Conservation (phyloP, 192 early-diverging fungal genomes). For the Umbelopsis vinacea region DNA sequence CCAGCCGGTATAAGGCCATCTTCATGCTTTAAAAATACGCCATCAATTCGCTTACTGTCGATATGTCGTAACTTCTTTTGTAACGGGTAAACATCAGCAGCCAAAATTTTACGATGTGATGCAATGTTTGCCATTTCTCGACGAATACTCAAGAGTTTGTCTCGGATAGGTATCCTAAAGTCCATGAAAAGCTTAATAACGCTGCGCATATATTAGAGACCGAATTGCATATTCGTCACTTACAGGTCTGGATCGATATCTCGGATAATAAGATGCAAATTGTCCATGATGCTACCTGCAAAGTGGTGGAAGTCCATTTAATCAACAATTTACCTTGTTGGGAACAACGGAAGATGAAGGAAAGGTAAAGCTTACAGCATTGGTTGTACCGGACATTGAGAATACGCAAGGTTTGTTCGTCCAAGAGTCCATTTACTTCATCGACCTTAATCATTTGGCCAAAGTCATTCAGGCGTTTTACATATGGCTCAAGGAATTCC, state of each 20-base stretch:
- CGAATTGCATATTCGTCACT: not conserved
- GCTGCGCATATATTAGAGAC: not conserved
- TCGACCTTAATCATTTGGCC: constrained; percentile 61
- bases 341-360: not conserved
- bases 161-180: constrained; percentile 59
- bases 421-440: constrained; percentile 43
- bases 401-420: constrained; percentile 47
- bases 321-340: not conserved
- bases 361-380: constrained; percentile 32
- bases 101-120: constrained; percentile 31
- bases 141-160: constrained; percentile 70
- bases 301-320: not conserved
- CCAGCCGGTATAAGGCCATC: constrained; percentile 74
- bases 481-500: constrained; percentile 60
- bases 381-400: constrained; percentile 43
- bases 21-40: constrained; percentile 70
- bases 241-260: constrained; percentile 13
- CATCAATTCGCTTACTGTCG: constrained; percentile 77
- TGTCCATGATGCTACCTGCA: not conserved
- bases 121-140: constrained; percentile 55
- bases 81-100: constrained; percentile 50
- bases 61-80: constrained; percentile 79
- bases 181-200: not conserved
- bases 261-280: not conserved
- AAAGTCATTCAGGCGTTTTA: constrained; percentile 59